A percentile compares a stretch with the other conserved stretches of the same genome.
Evolutionary conservation across 306 rosid species (phyloP).

Genomic region (Cucumis hystrix): DNA sequence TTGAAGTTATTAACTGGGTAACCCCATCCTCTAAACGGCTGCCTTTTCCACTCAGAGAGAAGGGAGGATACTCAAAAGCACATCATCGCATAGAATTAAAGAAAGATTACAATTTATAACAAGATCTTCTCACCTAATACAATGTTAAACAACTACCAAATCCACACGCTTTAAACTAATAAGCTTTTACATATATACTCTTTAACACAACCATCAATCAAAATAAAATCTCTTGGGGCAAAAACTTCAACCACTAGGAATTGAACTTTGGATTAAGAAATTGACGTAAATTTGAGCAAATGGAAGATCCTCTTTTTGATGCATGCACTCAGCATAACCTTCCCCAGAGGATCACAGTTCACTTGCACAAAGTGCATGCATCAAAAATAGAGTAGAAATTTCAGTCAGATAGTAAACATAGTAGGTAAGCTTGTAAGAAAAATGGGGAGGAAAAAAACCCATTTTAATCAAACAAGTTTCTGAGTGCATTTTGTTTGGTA

Average conservation of each 20-base stretch:
- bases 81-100: not conserved
- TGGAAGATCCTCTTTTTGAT: conserved; percentile 26
- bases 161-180: not conserved
- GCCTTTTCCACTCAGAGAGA: not conserved
- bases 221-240: not conserved
- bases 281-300: not conserved
- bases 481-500: conserved; percentile 71
- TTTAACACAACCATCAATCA: not conserved
- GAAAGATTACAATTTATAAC: not conserved
- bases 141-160: not conserved
- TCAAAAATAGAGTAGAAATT: conserved; percentile 14
- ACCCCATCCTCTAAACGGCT: not conserved
- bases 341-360: not conserved
- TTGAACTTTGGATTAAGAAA: not conserved
- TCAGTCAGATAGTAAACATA: not conserved
- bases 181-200: not conserved
- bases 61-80: not conserved
- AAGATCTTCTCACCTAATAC: not conserved
- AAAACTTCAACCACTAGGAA: not conserved
- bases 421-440: not conserved
- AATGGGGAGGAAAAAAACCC: conserved; percentile 2
- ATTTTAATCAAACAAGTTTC: conserved; percentile 56
- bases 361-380: conserved; percentile 38
- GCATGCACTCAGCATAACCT: conserved; percentile 28
- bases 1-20: not conserved